Conservation (phyloP, 129 eudicot genomes). For the Flaveria bidentis region DNA sequence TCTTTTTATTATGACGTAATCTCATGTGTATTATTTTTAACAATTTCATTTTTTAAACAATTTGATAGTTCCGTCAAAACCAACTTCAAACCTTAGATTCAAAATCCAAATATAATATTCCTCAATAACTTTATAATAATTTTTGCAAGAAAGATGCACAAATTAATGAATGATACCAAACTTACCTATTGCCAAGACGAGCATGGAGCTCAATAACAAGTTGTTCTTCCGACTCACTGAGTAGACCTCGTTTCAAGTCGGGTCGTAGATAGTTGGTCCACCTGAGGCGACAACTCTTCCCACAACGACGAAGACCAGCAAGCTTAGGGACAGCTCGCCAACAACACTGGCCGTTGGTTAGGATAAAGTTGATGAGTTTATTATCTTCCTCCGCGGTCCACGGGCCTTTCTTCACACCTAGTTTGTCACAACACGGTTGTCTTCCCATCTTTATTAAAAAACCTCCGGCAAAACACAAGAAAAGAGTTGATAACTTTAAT, state of each 20-base stretch:
- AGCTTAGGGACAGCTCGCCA: slow-evolving; percentile 99
- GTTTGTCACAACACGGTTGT: slow-evolving; percentile 95
- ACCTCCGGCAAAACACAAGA: background rate
- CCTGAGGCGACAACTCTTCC: slow-evolving; percentile 93
- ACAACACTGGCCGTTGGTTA: slow-evolving; percentile 90
- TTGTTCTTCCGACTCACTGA: slow-evolving; percentile 78
- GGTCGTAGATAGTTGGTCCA: slow-evolving; percentile 99
- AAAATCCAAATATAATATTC: background rate
- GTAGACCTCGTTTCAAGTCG: slow-evolving; percentile 90
- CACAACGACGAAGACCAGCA: slow-evolving; percentile 90
- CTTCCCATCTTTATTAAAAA: slow-evolving; percentile 60
- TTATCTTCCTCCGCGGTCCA: slow-evolving; percentile 99
- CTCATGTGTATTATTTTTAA: no score
- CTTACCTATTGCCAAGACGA: slow-evolving; percentile 94
- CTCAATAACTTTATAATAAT: background rate
- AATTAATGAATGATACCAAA: background rate
- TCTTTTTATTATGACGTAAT: no score
- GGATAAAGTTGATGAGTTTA: slow-evolving; percentile 77
- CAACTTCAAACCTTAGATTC: background rate
- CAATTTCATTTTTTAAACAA: no score
- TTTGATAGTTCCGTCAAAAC: background rate
- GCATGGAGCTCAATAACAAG: slow-evolving; percentile 93
- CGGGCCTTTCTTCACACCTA: slow-evolving; percentile 99
- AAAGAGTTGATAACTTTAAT: slow-evolving; percentile 3
- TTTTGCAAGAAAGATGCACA: no score